Evolutionary conservation across 495 filamentous ascomycete genomes (phyloP).

Genomic region (Penicillium riverlandense): DNA sequence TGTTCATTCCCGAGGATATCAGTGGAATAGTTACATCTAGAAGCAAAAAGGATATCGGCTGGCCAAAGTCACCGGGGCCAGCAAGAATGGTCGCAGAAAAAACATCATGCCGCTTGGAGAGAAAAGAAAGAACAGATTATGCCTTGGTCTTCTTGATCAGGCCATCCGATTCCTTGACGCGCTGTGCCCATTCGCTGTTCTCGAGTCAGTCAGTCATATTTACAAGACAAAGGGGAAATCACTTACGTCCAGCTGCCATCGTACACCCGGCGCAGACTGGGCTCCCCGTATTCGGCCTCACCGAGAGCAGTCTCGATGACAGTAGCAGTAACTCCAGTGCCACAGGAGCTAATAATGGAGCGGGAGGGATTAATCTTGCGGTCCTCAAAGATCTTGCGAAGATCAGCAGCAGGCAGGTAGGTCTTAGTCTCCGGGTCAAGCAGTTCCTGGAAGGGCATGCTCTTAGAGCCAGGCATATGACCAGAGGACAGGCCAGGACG

Average conservation of each 20-base stretch:
- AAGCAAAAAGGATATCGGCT: no score
- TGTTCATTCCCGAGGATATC: no score
- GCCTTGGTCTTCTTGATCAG: slow-evolving; percentile 49
- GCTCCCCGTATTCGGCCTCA: slow-evolving; percentile 65
- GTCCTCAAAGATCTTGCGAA: slow-evolving; percentile 67
- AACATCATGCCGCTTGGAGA: slow-evolving; percentile 14
- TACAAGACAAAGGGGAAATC: neutral
- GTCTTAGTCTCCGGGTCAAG: slow-evolving; percentile 77
- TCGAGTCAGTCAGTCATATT: slow-evolving; percentile 11
- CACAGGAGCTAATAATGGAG: slow-evolving; percentile 83
- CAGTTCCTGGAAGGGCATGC: slow-evolving; percentile 69
- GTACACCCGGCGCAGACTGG: slow-evolving; percentile 68
- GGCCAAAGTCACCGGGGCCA: no score
- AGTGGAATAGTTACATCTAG: no score
- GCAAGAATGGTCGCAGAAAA: neutral
- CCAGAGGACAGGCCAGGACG: slow-evolving; percentile 80
- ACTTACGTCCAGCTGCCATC: slow-evolving; percentile 98
- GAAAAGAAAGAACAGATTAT: slow-evolving; percentile 4
- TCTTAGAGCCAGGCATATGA: slow-evolving; percentile 85
- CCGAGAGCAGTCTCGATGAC: slow-evolving; percentile 82
- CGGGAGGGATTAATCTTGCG: slow-evolving; percentile 74
- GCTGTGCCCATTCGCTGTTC: slow-evolving; percentile 70
- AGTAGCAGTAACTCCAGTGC: slow-evolving; percentile 91
- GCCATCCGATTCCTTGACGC: slow-evolving; percentile 50
- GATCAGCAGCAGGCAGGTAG: slow-evolving; percentile 61